These are phyloP conservation scores for Irpex sp. DNA, from an alignment of 1,284 basidiomycete species.

Conservation along the genomic window DNA sequence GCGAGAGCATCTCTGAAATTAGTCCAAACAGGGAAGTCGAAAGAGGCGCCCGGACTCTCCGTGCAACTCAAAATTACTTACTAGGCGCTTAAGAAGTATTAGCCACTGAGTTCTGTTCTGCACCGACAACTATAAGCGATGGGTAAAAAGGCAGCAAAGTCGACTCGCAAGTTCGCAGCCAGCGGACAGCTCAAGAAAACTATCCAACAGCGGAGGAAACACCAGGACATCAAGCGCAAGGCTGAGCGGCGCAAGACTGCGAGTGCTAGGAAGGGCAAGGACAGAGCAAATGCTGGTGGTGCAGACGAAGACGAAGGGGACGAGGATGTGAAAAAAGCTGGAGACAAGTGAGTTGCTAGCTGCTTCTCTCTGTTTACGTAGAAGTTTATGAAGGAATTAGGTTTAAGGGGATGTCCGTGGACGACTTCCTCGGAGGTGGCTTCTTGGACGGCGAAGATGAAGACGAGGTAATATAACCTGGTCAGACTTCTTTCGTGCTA, in stretches of 20 bases:
- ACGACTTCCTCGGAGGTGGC: constrained; percentile 75
- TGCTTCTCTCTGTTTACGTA: constrained; percentile 4
- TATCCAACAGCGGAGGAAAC: constrained; percentile 75
- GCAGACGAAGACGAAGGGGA: constrained; percentile 36
- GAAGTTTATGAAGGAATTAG: constrained; percentile 10
- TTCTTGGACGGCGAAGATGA: constrained; percentile 70
- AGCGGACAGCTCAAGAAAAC: constrained; percentile 85
- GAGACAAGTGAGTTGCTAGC: constrained; percentile 25
- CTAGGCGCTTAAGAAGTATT: not conserved
- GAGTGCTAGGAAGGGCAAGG: constrained; percentile 38
- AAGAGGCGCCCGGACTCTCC: too few relatives aligned
- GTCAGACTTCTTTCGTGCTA: not conserved
- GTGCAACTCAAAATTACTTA: not conserved
- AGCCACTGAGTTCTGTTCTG: not conserved
- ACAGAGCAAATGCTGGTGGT: constrained; percentile 15
- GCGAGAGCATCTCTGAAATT: too few relatives aligned
- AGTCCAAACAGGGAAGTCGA: too few relatives aligned
- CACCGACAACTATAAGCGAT: constrained; percentile 28
- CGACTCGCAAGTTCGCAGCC: constrained; percentile 82
- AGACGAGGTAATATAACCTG: constrained; percentile 29
- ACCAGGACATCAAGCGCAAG: constrained; percentile 72
- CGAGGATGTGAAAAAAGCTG: constrained; percentile 35
- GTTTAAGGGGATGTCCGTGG: constrained; percentile 67
- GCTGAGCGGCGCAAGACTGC: constrained; percentile 55
- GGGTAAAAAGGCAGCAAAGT: constrained; percentile 67